Evolutionary conservation across 2,329 filamentous ascomycete genomes (phyloP).

Genomic region (Penicillium carneum): DNA sequence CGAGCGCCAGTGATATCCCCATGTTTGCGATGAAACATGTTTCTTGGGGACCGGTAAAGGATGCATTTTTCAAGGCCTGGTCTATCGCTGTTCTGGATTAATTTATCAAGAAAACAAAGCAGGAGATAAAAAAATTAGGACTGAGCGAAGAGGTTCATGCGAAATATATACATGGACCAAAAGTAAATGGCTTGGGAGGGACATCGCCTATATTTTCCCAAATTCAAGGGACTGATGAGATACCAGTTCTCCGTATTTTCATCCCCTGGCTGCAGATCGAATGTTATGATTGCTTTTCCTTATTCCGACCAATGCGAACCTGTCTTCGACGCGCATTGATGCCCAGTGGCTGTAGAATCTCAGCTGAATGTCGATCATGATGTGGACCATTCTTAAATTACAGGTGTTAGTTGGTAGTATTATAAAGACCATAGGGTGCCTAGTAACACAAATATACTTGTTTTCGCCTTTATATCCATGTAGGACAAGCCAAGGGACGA

Average conservation of each 20-base stretch:
- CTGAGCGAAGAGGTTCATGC: background rate
- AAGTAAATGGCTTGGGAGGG: background rate
- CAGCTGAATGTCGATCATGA: background rate
- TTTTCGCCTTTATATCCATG: background rate
- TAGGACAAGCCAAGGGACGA: constrained; percentile 1
- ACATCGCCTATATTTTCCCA: background rate
- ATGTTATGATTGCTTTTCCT: constrained; percentile 6
- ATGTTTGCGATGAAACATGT: background rate
- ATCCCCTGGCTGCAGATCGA: background rate
- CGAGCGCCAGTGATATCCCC: constrained; percentile 30
- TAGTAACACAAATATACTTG: background rate
- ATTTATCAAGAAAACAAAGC: background rate
- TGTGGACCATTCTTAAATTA: background rate
- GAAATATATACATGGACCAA: background rate
- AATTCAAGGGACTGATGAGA: constrained; percentile 4
- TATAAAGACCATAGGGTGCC: background rate
- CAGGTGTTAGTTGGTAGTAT: background rate
- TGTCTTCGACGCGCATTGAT: background rate
- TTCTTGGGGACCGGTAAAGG: background rate
- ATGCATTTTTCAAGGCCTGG: background rate
- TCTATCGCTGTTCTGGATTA: too few relatives aligned
- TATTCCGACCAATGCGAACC: constrained; percentile 5
- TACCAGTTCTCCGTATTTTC: background rate
- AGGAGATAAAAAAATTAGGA: background rate
- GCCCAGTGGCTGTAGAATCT: background rate